Evolutionary conservation across 495 filamentous ascomycete species (phyloP).

Genomic region (Hyaloscypha bicolor): DNA sequence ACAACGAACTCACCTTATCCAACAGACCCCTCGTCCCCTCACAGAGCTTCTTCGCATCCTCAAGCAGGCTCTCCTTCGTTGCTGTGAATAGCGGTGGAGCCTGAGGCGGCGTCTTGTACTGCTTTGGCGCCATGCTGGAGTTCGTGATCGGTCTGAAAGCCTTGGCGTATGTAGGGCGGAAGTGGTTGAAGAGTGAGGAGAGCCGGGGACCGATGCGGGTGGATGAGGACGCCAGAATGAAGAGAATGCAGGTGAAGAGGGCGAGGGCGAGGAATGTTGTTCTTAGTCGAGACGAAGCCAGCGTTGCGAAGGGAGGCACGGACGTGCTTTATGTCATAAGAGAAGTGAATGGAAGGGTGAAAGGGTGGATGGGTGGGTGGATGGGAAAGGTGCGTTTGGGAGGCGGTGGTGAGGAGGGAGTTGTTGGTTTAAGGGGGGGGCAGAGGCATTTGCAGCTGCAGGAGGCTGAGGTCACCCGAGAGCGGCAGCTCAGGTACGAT

Average conservation of each 20-base stretch:
- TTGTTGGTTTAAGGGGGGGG: background rate
- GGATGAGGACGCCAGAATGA: constrained; percentile 71
- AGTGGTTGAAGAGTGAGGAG: constrained; percentile 58
- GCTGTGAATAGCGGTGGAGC: constrained; percentile 83
- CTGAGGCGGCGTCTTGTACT: constrained; percentile 76
- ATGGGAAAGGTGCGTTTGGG: background rate
- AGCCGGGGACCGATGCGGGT: constrained; percentile 65
- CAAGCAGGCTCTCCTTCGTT: constrained; percentile 73
- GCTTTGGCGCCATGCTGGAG: constrained; percentile 65
- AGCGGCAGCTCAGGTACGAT: background rate
- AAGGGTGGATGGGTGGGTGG: background rate
- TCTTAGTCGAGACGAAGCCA: background rate
- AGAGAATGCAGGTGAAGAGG: constrained; percentile 59
- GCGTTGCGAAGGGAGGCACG: background rate
- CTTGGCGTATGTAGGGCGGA: constrained; percentile 21
- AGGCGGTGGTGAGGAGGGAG: background rate
- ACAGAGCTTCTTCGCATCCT: constrained; percentile 76
- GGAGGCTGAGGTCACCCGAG: background rate
- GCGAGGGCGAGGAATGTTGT: constrained; percentile 49
- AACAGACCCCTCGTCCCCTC: constrained; percentile 67
- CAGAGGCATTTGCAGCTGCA: background rate
- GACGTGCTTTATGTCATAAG: background rate
- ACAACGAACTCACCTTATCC: constrained; percentile 48
- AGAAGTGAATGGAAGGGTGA: background rate
- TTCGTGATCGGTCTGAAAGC: constrained; percentile 44